Base-by-base conservation (phyloP, 805 yeast species). In the Cephaloascus albidus region DNA sequence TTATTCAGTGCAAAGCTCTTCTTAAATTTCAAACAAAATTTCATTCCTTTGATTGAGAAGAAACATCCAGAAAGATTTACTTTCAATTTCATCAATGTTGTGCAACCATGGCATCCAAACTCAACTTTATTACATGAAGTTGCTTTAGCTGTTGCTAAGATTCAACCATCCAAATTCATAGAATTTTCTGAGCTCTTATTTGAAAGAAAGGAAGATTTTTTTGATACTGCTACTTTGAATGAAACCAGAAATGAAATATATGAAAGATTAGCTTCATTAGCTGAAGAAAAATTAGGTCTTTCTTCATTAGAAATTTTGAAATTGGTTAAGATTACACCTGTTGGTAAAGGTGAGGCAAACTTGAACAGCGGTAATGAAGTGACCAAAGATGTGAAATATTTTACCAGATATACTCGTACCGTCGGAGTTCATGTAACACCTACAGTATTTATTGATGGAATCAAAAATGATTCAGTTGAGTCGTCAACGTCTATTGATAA, bases 41-140 rank as follows among this genome's bases (percentile, higher is more conserved):
- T 83, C 5, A 65, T 78, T 32, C 88, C 87, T 16, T 44, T 52
- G 20, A 58, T 80, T 36, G 65, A 70, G 37, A 45, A 56, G 23
- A 59, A 66, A 39, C 60, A 65, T 38, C 72, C 79, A 1, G 68
- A 67, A 41, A 55, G 71, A 43, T 74, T 81, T 48, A 74, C 76
- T 46, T 70, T 85, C 44, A 73, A 78, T 10, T 76, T 81, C 56
- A 71, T 78, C 44, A 81, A 85, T 51, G 87, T 81, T 33, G 68
- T 83, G n/a, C 96, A 87, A 63, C 93, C 94, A 47, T 87, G 95
- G 95, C 96, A 87, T 55, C 81, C 89, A 35, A 75, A 78, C 40
- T 80, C 90, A 1, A 71, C 75, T 4, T 58, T 76, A 30, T 63
- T 78, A 32, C 81, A 82, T 54, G 95, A 87, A 52, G 82, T 83